These are phyloP conservation scores for Paramyrothecium sp. DNA, from an alignment of 2,329 filamentous ascomycete genomes.

Conservation along the genomic window DNA sequence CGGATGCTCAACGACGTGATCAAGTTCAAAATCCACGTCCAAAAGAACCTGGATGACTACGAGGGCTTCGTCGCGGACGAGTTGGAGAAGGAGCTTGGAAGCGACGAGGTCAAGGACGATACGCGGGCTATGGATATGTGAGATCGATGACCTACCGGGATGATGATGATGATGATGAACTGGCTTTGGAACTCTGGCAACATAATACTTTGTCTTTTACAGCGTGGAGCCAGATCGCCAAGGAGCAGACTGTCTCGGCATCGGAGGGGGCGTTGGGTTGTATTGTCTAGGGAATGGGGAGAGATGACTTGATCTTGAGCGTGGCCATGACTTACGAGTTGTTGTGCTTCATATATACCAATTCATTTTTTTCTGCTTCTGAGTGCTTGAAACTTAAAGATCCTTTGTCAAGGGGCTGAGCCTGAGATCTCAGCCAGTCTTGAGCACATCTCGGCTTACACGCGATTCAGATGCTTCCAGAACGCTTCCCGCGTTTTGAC, in stretches of 20 bases:
- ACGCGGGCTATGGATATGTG: conserved; percentile 49
- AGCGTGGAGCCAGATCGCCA: too few species aligned
- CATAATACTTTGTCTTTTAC: too few species aligned
- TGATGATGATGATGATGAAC: conserved; percentile 6
- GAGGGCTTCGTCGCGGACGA: conserved; percentile 92
- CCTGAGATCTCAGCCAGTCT: too few species aligned
- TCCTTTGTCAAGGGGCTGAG: too few species aligned
- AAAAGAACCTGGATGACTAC: conserved; percentile 89
- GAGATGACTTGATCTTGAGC: background rate
- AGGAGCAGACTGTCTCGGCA: background rate
- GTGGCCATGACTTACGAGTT: background rate
- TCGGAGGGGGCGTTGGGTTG: background rate
- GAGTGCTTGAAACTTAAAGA: too few species aligned
- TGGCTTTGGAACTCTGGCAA: background rate
- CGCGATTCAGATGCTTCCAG: too few species aligned
- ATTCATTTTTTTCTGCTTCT: background rate
- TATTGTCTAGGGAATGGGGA: background rate
- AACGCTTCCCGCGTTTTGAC: too few species aligned
- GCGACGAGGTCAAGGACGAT: conserved; percentile 56
- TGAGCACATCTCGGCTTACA: too few species aligned
- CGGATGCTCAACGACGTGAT: conserved; percentile 95
- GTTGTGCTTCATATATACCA: background rate
- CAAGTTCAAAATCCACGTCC: conserved; percentile 97
- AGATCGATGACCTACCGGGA: conserved; percentile 4
- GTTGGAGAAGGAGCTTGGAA: conserved; percentile 80